Evolutionary conservation across 371 early-diverging fungal species (phyloP), one percentile per base, ranked within the genome.

Genomic region (Rhizopus arrhizus): DNA sequence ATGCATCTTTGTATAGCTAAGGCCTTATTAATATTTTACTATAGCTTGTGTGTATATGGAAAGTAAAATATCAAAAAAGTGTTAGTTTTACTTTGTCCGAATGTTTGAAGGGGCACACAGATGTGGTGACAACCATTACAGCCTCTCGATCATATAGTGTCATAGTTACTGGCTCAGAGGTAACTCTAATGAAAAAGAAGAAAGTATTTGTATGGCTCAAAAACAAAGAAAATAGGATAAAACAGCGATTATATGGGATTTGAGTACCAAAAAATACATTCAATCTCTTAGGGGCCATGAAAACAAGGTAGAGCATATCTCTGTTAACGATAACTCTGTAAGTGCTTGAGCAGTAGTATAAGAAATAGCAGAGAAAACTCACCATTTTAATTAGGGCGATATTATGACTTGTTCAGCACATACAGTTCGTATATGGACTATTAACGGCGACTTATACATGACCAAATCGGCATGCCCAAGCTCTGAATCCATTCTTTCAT

Each of bases 181-280:
- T 85, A 73, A 70, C 62, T 3, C 28, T 32, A 16, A 62, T 48
- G 31, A 16, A 13, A 16, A 40, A 5, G 2, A 49, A 34, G 3
- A 9, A 49, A 28, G 8, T 3, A 38, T 12, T 3, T 7, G 4
- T 8, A 29, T 41, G n/a, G n/a, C 12, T 29, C 5, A 31, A 22
- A 28, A 3, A 53, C 2, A 16, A 35, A 22, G 22, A 22, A 22
- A 46, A 11, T 62, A 89, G 80, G 91, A 90, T 69, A 82, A 83
- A 63, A 81, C 82, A 3, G 86, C 83, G 1, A 87, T 91, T 53
- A 66, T 91, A 7, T 91, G 91, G 91, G 91, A 91, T 63, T 63
- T 89, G 56, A 91, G 89, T 53, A 78, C 89, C 28, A 74, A 78
- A 64, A 79, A 84, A 48, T 90, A 89, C 65, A 82, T 89, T 4